Percentiles rank a stretch among this genome's conserved stretches.
Conservation (phyloP, 2,329 filamentous ascomycete genomes). For the Colletotrichum noveboracense region DNA sequence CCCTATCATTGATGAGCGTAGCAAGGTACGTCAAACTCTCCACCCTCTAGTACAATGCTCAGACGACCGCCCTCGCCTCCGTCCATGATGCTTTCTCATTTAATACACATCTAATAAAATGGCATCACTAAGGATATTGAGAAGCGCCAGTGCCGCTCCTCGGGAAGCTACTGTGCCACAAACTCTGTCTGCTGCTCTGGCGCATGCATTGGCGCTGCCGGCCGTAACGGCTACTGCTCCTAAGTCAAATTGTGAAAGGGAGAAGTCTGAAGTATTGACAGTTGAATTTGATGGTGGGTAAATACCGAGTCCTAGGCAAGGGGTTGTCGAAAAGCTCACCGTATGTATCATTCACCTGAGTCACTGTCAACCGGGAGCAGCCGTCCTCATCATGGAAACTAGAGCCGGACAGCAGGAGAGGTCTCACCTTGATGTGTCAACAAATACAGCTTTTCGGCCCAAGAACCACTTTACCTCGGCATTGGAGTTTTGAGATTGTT, state of each 20-base stretch:
- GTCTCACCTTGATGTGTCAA: neutral
- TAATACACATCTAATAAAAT: neutral
- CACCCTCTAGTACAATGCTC: rapidly evolving
- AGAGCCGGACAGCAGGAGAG: neutral
- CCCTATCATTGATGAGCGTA: neutral
- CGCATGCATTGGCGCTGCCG: neutral
- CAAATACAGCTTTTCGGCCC: neutral
- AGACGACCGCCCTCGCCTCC: rapidly evolving
- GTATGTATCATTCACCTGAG: neutral
- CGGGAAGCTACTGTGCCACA: neutral
- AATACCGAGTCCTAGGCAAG: neutral
- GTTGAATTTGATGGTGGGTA: neutral
- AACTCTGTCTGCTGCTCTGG: neutral
- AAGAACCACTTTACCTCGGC: neutral
- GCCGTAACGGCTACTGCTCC: neutral
- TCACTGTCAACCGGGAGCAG: neutral
- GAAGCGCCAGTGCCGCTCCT: neutral
- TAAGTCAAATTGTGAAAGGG: neutral
- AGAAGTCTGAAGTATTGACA: rapidly evolving
- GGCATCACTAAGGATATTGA: neutral
- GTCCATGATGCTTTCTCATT: rapidly evolving
- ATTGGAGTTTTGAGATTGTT: neutral
- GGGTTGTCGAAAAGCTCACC: neutral
- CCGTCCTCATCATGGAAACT: neutral
- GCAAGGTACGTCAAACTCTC: neutral